Evolutionary conservation across 1,284 basidiomycete genomes (phyloP), one percentile per base, ranked within the genome.

Genomic region (Somion occarium): DNA sequence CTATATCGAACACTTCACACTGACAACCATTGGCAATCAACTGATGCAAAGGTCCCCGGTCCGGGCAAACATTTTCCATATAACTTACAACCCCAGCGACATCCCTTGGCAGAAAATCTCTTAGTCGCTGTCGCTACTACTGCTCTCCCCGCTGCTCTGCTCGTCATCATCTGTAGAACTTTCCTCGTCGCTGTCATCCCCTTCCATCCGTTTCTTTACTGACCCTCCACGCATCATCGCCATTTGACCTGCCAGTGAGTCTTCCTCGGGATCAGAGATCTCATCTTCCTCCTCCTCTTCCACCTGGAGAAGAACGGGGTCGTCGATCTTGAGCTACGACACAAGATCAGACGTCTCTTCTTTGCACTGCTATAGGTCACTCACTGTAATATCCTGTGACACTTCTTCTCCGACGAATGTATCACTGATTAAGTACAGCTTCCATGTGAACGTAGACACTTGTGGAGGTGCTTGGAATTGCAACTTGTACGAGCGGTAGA

Each of bases 171-270:
- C 73, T 50, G 69, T 71, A 39, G 69, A 71, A 47, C 73, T 77
- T 44, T 73, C 73, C 18, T 74, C 73, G 22, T 78, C 79, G 46
- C 71, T 74, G 2, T 67, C 67, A 3, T 59, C 60, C 0, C 47
- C 56, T 15, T 53, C 53, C 22, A 3, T 22, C 48, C 62, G 67
- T 54, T 74, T 82, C 78, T 94, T 96, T 50, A 98, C 94, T 37
- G 82, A 68, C 13, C 87, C 90, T 3, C 97, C 97, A 49, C 92
- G 85, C 93, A 99, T 96, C 46, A 88, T 81, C 2, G 96, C 95
- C 94, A 99, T 98, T 75, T 99, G 97, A 2, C 97, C 97, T 2
- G 95, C 97, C 44, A 99, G 73, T 22, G 86, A 82, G 69, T 97
- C 95, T 69, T 98, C 95, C 45, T 98, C 95, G 0, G 94, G 94